Percentiles rank a stretch among this genome's conserved stretches.
phyloP scores from a whole-genome alignment of 1,139 yeast species.

The Taiozyma sp. region DNA sequence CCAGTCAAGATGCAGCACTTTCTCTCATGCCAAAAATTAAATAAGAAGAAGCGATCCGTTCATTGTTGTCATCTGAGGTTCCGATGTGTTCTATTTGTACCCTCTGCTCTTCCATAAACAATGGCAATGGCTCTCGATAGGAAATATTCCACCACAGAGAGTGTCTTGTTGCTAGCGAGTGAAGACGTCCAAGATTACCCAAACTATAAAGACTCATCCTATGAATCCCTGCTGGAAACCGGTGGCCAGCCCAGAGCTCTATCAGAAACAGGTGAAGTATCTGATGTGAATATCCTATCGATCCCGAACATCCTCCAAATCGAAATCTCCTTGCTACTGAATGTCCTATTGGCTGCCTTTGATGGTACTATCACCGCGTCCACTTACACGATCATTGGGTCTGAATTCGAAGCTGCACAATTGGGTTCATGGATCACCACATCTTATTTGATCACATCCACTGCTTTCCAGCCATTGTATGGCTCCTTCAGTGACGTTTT shows the following conservation, averaged over 20 bases:
- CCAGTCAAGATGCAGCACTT: background rate
- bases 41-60: background rate
- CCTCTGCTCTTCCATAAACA: background rate
- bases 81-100: background rate
- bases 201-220: background rate
- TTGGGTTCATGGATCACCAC: constrained; percentile 57
- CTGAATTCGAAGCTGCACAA: constrained; percentile 47
- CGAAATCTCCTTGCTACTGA: constrained; percentile 9
- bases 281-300: too few relatives aligned
- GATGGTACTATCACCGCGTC: constrained; percentile 57
- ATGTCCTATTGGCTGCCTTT: constrained; percentile 47
- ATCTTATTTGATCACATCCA: constrained; percentile 49
- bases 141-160: constrained; percentile 10
- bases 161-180: constrained; percentile 9
- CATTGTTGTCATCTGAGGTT: background rate
- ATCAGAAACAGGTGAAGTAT: background rate
- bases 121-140: background rate
- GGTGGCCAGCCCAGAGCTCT: background rate
- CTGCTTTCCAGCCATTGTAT: constrained; percentile 67
- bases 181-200: constrained; percentile 9
- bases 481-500: constrained; percentile 81
- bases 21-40: background rate
- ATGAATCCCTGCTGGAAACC: background rate
- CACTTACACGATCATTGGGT: constrained; percentile 49
- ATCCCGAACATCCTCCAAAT: too few relatives aligned